Evolutionary conservation across 2,329 filamentous ascomycete species (phyloP), one percentile per base, ranked within the genome.

Genomic region (Sporothrix dimorphospora): DNA sequence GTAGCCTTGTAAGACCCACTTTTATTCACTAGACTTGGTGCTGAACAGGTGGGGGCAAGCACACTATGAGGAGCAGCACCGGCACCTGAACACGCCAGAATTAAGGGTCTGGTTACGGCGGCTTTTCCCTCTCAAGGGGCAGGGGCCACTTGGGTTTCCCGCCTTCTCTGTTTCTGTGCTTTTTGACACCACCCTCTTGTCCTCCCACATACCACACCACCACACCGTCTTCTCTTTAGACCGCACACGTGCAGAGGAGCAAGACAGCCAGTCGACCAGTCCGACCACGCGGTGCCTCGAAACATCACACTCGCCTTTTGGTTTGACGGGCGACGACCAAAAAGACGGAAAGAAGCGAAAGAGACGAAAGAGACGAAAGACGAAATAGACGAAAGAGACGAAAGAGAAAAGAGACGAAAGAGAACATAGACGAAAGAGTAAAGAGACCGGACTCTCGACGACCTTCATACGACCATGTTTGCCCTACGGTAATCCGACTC

Each of bases 41-140:
- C 57, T 40, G 57, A 14, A 4, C 12, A 14, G 34, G 57, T 42
- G 30, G 57, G n/a, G 57, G 57, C n/a, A 14, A 30, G 11, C 16
- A 51, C 49, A n/a, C 49, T 53, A n/a, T 2, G 21, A 11, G 27
- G 19, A n/a, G n/a, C n/a, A n/a, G n/a, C n/a, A n/a, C n/a, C n/a
- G n/a, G 27, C 12, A 24, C 53, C 24, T 57, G 53, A 19, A 19
- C 53, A 57, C 24, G 12, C 27, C 34, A 19, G 49, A 14, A 24
- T 53, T 19, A 30, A 30, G 51, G 51, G 51, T 30, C 51, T 61
- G 57, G 57, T n/a, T 61, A 61, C 57, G 57, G 57, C 57, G 57
- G 57, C 57, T 63, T n/a, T 63, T 42, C 4, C 34, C 19, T 21
- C 57, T 2, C 11, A 61, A 61, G 34, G 30, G 57, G 34, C 30